Base-by-base conservation (phyloP, 768 basidiomycete genomes). In the Wakefieldia striispora region DNA sequence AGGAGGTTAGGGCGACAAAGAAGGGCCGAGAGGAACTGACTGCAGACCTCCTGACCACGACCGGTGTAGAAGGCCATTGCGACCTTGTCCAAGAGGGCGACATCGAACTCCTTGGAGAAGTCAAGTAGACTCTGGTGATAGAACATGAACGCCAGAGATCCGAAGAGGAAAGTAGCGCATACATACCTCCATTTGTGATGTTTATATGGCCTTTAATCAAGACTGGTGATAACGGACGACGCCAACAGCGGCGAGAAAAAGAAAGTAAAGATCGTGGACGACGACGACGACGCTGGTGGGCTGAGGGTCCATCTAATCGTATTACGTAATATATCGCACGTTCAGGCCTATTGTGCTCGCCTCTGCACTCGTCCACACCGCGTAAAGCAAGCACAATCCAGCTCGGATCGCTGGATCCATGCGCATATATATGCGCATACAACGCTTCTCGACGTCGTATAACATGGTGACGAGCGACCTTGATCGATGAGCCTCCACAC, bases 21-120 rank as follows among this genome's bases (percentile, higher is more conserved):
- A 35, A 17, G 17, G 7, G 33, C 43, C 14, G 19, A 23, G 43
- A 59, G 49, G 52, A 50, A 54, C 17, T 37, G 40, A 49, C 36
- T 21, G 62, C 79, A 38, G 49, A 97, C 95, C 77, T 97, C 91
- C 50, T 81, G 74, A 21, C 93, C 93, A 8, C 76, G 69, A 27
- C 94, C 87, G 14, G 89, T 84, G 74, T 93, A 97, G 67, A 98
- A 88, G 45, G 91, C 82, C 74, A 86, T 86, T 42, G 93, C 91
- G 62, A 98, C 91, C 71, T 86, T 89, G 75, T 99, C 97, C 72
- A 98, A 78, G 55, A 97, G 80, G 54, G 77, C 72, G 69, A 97
- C 85, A 79, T 98, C 94, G 72, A 98, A 91, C 63, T 95, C 93
- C 62, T 81, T 82, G 60, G 86, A 86, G 77, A 95, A 93, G 80